Evolutionary conservation across 2,329 filamentous ascomycete species (phyloP), one percentile per base, ranked within the genome.

Genomic region (Aspergillus chevalieri): DNA sequence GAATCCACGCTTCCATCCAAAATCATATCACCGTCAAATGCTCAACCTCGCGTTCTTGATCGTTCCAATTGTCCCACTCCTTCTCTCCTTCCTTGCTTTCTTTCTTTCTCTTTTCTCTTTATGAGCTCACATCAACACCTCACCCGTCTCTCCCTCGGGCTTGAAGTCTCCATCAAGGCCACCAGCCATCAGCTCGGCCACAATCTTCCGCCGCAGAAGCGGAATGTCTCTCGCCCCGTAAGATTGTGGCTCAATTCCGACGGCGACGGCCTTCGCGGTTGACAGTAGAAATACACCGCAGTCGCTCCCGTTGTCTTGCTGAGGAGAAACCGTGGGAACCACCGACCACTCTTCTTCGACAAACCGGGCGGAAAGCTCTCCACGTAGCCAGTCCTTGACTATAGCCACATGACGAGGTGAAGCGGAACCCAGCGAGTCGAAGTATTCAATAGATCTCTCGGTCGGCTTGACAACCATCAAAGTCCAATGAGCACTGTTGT

Each of bases 281-380:
- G 74, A 74, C 17, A 76, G 62, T 17, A 74, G 65, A 53, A 77
- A 78, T 2, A 76, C 74, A n/a, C 75, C 75, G 50, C 75, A 78
- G 51, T 78, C 75, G 47, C 67, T 71, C 24, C 68, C 67, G 51
- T 78, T 78, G 49, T 70, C 57, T 52, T 78, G 75, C 49, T 66
- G 65, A 6, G 74, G 74, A 5, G 71, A 73, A 5, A 57, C 39
- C 2, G 69, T 69, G 4, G 65, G 61, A 17, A 71, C 61, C 5
- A 71, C 59, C 2, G 52, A 58, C 75, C 75, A 78, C 48, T 77
- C 73, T 1, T 66, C 62, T 28, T 73, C 71, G 17, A 66, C 58
- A 51, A 65, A 77, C 19, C 57, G 58, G 7, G 57, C 33, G 2
- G 68, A 68, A 33, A 78, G 62, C 57, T 77, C 74, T 3, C 60